Evolutionary conservation across 2,329 filamentous ascomycete species (phyloP), one percentile per base, ranked within the genome.

Genomic region (Alternaria consortialis): DNA sequence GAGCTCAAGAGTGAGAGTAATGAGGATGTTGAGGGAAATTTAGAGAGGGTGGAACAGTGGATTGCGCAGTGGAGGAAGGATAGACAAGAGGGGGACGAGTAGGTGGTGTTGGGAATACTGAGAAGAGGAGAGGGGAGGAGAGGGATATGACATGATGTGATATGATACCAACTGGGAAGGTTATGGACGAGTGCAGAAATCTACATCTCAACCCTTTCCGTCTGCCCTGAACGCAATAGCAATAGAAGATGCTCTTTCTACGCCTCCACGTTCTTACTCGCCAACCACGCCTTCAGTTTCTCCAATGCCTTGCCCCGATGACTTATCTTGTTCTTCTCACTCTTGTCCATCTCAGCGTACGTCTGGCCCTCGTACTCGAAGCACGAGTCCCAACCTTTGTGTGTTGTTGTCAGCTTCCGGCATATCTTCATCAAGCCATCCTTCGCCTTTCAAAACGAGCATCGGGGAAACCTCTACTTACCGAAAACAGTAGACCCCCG

Each of bases 281-380:
- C 85, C 69, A 97, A 85, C 93, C 94, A 98, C 36, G 84, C 84
- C 75, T 92, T 91, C 65, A 99, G 84, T 81, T 97, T 97, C 66
- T 88, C 86, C 54, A 99, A 82, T n/a, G 95, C 95, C 74, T 90
- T 92, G 67, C 87, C 90, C 43, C 95, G 91, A 81, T 99, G 95
- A 27, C 94, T 97, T 73, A 99, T 92, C 74, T 89, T 88, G 82
- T 98, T 99, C 88, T 96, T 96, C 76, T 89, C 87, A 9, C 78
- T 81, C 79, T 91, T 94, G 53, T 93, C 91, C 95, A 99, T 99
- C 82, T 99, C 95, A 29, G 95, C 95, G 77, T 97, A 90, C 82
- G 95, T 99, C 80, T 73, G 62, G 42, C 94, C 94, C 66, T 96
- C 86, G 70, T 96, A 94, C 81, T 99, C 95, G 73, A 99, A 99